Percentiles rank a stretch among this genome's conserved stretches.
phyloP scores from a whole-genome alignment of 1,139 yeast species.

The Blastobotrys aristatus region DNA sequence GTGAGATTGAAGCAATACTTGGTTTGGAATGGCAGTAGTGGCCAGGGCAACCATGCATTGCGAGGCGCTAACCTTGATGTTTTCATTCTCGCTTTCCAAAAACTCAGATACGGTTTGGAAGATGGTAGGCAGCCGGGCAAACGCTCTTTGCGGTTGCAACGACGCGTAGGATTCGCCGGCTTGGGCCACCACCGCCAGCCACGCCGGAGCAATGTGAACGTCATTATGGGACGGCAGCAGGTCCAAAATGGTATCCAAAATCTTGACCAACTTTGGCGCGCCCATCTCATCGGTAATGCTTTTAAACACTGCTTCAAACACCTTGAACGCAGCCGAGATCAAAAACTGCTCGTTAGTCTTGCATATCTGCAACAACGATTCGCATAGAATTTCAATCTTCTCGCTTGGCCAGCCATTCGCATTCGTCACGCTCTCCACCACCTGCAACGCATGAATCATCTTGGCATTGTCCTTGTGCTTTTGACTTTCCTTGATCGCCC shows the following conservation, averaged over 20 bases:
- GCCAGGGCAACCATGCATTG: constrained; percentile 80
- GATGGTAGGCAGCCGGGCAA: constrained; percentile 52
- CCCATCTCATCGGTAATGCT: constrained; percentile 67
- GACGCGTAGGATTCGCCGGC: constrained; percentile 67
- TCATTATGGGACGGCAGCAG: constrained; percentile 80
- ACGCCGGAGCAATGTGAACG: constrained; percentile 80
- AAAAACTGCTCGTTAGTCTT: constrained; percentile 80
- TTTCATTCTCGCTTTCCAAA: constrained; percentile 60
- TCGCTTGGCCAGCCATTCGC: constrained; percentile 79
- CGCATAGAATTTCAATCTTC: constrained; percentile 69
- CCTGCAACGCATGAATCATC: constrained; percentile 72
- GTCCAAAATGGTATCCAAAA: constrained; percentile 68
- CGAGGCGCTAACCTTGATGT: constrained; percentile 71
- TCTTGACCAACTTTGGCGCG: constrained; percentile 48
- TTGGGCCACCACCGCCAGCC: constrained; percentile 93
- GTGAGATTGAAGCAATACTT: constrained; percentile 45
- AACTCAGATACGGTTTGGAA: constrained; percentile 56
- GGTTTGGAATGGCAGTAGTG: constrained; percentile 59
- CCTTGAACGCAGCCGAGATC: constrained; percentile 74
- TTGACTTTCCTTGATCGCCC: constrained; percentile 40
- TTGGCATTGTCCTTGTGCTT: constrained; percentile 30
- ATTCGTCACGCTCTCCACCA: constrained; percentile 60
- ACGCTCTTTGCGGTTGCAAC: constrained; percentile 53
- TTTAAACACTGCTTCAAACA: constrained; percentile 78
- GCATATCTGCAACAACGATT: constrained; percentile 65